Evolutionary conservation across 495 filamentous ascomycete species (phyloP), one percentile per base, ranked within the genome.

Genomic region (Haplographium delicatum): DNA sequence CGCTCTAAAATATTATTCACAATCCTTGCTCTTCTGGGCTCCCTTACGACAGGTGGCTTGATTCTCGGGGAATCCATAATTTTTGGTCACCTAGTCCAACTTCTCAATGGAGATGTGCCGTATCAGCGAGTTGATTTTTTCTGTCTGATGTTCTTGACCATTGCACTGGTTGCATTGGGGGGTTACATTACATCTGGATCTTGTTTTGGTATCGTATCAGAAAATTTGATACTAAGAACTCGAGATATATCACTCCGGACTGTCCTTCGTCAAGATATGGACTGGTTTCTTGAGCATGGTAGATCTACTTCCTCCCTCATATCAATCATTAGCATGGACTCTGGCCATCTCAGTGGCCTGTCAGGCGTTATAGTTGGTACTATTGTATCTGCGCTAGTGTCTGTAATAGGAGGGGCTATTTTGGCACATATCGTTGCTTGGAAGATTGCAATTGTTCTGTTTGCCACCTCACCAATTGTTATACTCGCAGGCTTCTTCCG

Each of bases 371-470:
- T 70, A 15, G 56, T 72, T 18, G 69, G 72, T 4, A 72, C 69
- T 1, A 59, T 73, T 5, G 65, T 70, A 34, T 68, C 71, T 4
- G 63, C 72, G n/a, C 18, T 65, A 1, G 60, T 67, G 7, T 68
- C 64, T 30, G 62, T 75, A 40, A 53, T 72, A 26, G 65, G 61
- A 1, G 71, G 75, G n/a, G 70, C 79, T 34, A 68, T 74, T n/a
- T 65, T 85, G 7, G 68, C 78, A 0, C 79, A 82, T 55, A 56
- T 74, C 9, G 71, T 81, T 34, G 81, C 80, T 0, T 83, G 81
- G 80, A 83, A 82, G 49, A 71, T 84, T 6, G 72, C 71, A 1
- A 69, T 84, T 11, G 70, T 80, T 0, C 60, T 79, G 4, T 68
- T 82, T 16, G 72, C 70, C 3, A 67, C 68, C 9, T 53, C 80